These are phyloP conservation scores for Allomyces macrogynus DNA, from an alignment of 192 early-diverging fungal species.

Conservation along the genomic window DNA sequence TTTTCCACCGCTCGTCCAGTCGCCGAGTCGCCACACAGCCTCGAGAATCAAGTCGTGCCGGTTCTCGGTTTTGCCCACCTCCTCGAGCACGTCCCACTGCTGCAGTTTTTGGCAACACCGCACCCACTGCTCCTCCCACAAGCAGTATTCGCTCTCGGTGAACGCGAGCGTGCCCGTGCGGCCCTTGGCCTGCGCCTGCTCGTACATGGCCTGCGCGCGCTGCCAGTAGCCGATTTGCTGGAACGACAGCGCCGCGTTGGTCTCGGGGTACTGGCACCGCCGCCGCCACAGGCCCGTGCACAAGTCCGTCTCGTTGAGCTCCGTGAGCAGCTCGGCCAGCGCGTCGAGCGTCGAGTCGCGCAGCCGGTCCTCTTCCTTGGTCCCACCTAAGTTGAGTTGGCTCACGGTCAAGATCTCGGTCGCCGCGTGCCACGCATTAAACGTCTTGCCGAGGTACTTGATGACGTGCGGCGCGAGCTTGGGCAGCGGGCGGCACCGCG, in stretches of 20 bases:
- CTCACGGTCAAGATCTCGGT: constrained; percentile 65
- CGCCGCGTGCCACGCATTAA: constrained; percentile 80
- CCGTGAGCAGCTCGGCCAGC: constrained; percentile 59
- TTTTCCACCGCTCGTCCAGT: constrained; percentile 61
- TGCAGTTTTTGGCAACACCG: constrained; percentile 73
- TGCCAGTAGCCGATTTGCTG: constrained; percentile 88
- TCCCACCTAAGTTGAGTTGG: constrained; percentile 17
- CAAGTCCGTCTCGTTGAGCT: constrained; percentile 79
- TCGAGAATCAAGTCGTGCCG: constrained; percentile 74
- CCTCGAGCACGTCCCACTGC: constrained; percentile 91
- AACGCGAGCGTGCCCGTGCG: constrained; percentile 66
- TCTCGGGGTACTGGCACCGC: constrained; percentile 71
- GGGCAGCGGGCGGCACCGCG: constrained; percentile 44
- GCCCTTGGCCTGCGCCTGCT: constrained; percentile 80
- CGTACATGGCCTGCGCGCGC: constrained; percentile 75
- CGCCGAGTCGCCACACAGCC: constrained; percentile 82
- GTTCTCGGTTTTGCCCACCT: constrained; percentile 75
- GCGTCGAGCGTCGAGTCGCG: constrained; percentile 79
- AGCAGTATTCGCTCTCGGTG: constrained; percentile 79
- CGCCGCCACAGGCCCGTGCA: constrained; percentile 82
- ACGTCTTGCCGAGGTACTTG: constrained; percentile 73
- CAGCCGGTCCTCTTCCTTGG: constrained; percentile 70
- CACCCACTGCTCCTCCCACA: constrained; percentile 99
- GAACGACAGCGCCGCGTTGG: constrained; percentile 85
- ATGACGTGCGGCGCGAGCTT: constrained; percentile 83